A percentile compares a stretch with the other conserved stretches of the same genome.
Evolutionary conservation across 2,329 filamentous ascomycete genomes (phyloP).

Genomic region (Alternaria angustiovoidea): DNA sequence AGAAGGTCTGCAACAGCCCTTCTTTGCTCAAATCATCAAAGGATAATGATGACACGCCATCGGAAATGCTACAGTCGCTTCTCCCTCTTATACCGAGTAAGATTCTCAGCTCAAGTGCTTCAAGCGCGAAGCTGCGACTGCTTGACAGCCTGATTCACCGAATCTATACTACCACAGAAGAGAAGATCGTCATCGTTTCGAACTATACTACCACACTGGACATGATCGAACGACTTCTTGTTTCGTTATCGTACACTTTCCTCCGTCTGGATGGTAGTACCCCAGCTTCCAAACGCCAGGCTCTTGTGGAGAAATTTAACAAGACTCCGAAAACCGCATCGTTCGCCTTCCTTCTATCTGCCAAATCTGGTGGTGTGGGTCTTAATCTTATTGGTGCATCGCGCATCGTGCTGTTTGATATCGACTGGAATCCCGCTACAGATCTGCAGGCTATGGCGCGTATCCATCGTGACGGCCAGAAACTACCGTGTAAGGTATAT

Average conservation of each 20-base stretch:
- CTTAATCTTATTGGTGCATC: constrained; percentile 76
- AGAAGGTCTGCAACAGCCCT: constrained; percentile 78
- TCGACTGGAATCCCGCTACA: constrained; percentile 79
- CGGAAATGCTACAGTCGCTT: constrained; percentile 53
- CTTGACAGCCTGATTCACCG: constrained; percentile 71
- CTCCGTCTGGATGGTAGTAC: constrained; percentile 75
- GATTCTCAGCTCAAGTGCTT: constrained; percentile 64
- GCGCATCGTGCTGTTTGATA: constrained; percentile 74
- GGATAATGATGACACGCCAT: constrained; percentile 57
- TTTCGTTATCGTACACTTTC: constrained; percentile 67
- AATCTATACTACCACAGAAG: constrained; percentile 67
- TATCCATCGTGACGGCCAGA: constrained; percentile 76
- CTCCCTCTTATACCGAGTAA: constrained; percentile 64
- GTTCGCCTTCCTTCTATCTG: constrained; percentile 76
- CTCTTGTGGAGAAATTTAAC: constrained; percentile 75
- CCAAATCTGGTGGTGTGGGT: constrained; percentile 74
- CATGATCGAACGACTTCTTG: constrained; percentile 68
- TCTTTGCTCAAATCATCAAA: constrained; percentile 65
- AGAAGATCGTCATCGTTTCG: constrained; percentile 79
- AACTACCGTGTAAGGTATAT: constrained; percentile 72
- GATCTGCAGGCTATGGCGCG: constrained; percentile 79
- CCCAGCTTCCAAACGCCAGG: constrained; percentile 69
- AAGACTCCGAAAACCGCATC: constrained; percentile 61
- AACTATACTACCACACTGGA: constrained; percentile 78
- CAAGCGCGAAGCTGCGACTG: constrained; percentile 72